Evolutionary conservation across 2,329 filamentous ascomycete species (phyloP).

Genomic region (Aspergillus flavus): DNA sequence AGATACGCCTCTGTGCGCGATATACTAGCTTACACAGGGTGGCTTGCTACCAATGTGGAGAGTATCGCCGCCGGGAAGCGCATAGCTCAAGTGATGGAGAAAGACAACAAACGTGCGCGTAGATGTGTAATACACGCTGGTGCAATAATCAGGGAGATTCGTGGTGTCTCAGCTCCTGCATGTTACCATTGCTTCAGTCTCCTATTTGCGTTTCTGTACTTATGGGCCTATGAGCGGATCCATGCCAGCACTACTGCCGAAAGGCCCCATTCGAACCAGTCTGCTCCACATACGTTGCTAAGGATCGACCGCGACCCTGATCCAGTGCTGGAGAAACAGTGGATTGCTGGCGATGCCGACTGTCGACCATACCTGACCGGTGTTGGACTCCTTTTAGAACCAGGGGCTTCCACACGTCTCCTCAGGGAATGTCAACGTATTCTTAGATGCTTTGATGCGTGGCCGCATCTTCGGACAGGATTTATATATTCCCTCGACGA

Average conservation of each 20-base stretch:
- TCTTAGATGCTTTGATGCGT: neutral
- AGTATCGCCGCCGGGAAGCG: neutral
- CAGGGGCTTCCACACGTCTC: neutral
- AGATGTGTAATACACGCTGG: neutral
- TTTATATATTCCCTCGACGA: neutral
- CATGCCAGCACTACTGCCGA: neutral
- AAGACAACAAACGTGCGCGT: neutral
- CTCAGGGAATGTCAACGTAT: neutral
- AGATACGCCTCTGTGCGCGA: neutral
- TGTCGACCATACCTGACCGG: neutral
- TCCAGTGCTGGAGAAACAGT: neutral
- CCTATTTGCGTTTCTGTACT: neutral
- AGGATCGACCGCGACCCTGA: neutral
- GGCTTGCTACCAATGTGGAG: neutral
- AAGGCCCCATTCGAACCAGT: fast-evolving
- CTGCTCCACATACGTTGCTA: neutral
- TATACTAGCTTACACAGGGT: neutral
- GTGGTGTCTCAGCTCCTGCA: neutral
- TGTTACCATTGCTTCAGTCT: neutral
- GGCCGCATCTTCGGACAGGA: neutral
- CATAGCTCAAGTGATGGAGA: neutral
- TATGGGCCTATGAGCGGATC: neutral
- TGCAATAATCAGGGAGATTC: neutral
- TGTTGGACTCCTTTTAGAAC: neutral
- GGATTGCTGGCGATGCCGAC: neutral